Percentiles rank a stretch among this genome's conserved stretches.
Evolutionary conservation across 495 filamentous ascomycete genomes (phyloP).

Genomic region (Penicillium manginii): DNA sequence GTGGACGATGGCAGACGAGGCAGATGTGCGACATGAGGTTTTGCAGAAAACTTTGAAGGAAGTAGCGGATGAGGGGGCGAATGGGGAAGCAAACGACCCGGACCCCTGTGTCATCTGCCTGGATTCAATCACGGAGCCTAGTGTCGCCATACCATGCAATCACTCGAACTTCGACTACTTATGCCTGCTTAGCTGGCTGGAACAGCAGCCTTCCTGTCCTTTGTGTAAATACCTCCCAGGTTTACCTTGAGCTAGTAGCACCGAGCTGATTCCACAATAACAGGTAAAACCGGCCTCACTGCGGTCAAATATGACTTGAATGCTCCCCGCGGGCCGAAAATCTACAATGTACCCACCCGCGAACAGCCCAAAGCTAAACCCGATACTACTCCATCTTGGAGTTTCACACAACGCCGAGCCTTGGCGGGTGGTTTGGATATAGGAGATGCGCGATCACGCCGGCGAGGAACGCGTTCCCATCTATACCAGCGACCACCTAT

Average conservation of each 20-base stretch:
- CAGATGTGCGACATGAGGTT: conserved; percentile 45
- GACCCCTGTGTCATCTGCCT: conserved; percentile 68
- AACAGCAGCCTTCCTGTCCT: conserved; percentile 73
- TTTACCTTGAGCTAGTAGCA: background rate
- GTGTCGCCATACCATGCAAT: conserved; percentile 71
- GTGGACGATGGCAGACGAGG: conserved; percentile 34
- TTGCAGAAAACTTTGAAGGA: conserved; percentile 49
- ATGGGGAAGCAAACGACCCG: conserved; percentile 35
- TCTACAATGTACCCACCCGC: conserved; percentile 48
- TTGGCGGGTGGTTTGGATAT: conserved; percentile 4
- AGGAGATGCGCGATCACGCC: conserved; percentile 13
- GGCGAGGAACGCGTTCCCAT: conserved; percentile 30
- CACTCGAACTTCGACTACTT: conserved; percentile 84
- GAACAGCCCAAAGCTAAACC: conserved; percentile 9
- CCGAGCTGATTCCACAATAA: conserved; percentile 16
- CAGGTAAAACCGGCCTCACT: conserved; percentile 65
- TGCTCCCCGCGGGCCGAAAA: conserved; percentile 55
- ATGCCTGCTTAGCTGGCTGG: conserved; percentile 82
- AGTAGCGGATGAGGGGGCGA: conserved; percentile 41
- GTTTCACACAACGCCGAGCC: background rate
- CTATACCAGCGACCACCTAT: conserved; percentile 30
- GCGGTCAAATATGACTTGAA: conserved; percentile 70
- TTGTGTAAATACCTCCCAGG: conserved; percentile 59
- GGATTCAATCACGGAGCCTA: conserved; percentile 70
- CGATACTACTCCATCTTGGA: conserved; percentile 5